phyloP scores from a whole-genome alignment of 2,329 filamentous ascomycete genomes.

The Cercospora sp. region DNA sequence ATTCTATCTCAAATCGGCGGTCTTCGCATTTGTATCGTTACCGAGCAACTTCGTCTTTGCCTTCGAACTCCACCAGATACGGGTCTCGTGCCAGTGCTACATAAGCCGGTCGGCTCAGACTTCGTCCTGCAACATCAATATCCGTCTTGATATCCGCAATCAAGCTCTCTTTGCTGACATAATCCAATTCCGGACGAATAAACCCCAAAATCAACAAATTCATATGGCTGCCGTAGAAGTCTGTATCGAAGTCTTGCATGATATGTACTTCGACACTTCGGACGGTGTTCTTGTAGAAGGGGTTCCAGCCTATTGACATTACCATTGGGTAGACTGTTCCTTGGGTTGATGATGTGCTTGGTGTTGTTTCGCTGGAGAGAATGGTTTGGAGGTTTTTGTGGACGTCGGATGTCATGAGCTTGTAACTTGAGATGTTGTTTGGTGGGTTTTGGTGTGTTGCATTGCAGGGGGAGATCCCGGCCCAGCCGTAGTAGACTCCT shows the following conservation, averaged over 20 bases:
- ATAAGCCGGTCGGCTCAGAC: conserved; percentile 68
- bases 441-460: conserved; percentile 31
- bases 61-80: conserved; percentile 42
- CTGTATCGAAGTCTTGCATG: conserved; percentile 69
- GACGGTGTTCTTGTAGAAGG: conserved; percentile 90
- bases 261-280: conserved; percentile 68
- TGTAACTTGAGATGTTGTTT: conserved; percentile 29
- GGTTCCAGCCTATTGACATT: conserved; percentile 95
- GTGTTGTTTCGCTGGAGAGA: conserved; percentile 11
- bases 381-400: conserved; percentile 22
- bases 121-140: conserved; percentile 76
- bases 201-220: conserved; percentile 80
- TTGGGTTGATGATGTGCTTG: conserved; percentile 19
- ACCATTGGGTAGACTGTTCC: conserved; percentile 74
- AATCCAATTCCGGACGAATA: conserved; percentile 86
- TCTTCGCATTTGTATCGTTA: not conserved
- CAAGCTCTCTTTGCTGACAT: conserved; percentile 77
- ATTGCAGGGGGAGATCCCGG: conserved; percentile 57
- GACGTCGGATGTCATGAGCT: conserved; percentile 28
- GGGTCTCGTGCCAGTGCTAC: conserved; percentile 50
- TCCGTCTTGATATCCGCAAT: conserved; percentile 86
- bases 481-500: conserved; percentile 94
- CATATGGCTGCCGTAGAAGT: conserved; percentile 85
- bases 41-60: conserved; percentile 34
- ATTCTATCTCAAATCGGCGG: not conserved